These are phyloP conservation scores for Datura wrightii DNA, from an alignment of 257 asterid species.

Conservation along the genomic window DNA sequence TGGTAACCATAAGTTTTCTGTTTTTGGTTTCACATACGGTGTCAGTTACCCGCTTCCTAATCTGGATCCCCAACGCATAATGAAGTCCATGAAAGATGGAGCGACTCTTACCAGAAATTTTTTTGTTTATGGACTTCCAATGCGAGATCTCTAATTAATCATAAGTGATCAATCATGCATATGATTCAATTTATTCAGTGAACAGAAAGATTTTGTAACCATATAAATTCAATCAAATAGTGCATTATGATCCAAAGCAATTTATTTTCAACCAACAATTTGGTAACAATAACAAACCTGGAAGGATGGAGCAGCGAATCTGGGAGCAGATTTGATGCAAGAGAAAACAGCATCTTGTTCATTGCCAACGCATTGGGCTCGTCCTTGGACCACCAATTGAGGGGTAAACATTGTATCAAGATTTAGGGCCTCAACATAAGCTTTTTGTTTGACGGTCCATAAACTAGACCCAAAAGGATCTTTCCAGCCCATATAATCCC, in stretches of 20 bases:
- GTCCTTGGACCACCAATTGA: constrained; percentile 78
- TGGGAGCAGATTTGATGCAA: constrained; percentile 60
- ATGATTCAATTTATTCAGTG: neutral
- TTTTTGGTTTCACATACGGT: neutral
- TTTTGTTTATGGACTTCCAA: neutral
- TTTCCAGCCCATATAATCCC: constrained; percentile 97
- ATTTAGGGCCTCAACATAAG: constrained; percentile 68
- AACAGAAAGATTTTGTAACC: neutral
- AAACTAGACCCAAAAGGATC: constrained; percentile 81
- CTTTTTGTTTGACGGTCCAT: constrained; percentile 94
- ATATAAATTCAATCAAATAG: neutral
- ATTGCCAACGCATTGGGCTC: constrained; percentile 63
- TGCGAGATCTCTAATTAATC: neutral
- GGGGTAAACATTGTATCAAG: constrained; percentile 86
- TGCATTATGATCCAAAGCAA: neutral
- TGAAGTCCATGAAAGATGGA: neutral
- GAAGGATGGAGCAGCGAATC: constrained; percentile 68
- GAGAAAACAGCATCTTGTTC: constrained; percentile 61
- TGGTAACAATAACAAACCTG: constrained; percentile 51
- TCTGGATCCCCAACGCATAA: neutral
- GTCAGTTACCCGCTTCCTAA: neutral
- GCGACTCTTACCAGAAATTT: neutral
- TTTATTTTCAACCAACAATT: neutral
- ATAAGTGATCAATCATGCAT: neutral
- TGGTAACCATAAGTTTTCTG: neutral